These are phyloP conservation scores for Stagonosporopsis rhizophila DNA, from an alignment of 2,329 filamentous ascomycete genomes.

Conservation along the genomic window DNA sequence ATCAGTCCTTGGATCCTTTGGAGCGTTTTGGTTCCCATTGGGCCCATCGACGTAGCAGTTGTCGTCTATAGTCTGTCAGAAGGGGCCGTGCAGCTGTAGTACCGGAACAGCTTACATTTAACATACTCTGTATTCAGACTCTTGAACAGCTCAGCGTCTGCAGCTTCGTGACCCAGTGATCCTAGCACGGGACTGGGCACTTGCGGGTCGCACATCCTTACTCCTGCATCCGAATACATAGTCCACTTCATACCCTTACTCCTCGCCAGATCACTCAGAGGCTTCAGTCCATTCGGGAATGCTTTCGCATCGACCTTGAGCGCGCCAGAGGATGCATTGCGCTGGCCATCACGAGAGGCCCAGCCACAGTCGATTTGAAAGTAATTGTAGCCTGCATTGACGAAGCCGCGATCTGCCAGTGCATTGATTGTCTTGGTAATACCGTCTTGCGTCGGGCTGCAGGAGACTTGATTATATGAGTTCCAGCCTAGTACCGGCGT, in stretches of 20 bases:
- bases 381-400: conserved; percentile 28
- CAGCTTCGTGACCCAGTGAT: conserved; percentile 25
- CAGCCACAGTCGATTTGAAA: conserved; percentile 31
- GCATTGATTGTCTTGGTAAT: conserved; percentile 30
- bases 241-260: conserved; percentile 35
- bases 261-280: conserved; percentile 27
- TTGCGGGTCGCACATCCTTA: conserved; percentile 29
- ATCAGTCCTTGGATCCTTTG: conserved; percentile 26
- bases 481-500: conserved; percentile 32
- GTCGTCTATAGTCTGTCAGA: conserved; percentile 19
- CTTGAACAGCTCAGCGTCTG: conserved; percentile 29
- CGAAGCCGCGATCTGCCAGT: conserved; percentile 26
- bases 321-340: conserved; percentile 26
- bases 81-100: background rate
- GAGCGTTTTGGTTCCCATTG: conserved; percentile 23
- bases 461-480: conserved; percentile 29
- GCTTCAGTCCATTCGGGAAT: conserved; percentile 26
- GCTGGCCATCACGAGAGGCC: conserved; percentile 26
- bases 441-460: conserved; percentile 22
- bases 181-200: conserved; percentile 26
- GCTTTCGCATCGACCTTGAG: conserved; percentile 22
- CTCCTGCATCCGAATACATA: conserved; percentile 32
- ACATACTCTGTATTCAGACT: conserved; percentile 30
- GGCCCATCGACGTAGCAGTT: conserved; percentile 29
- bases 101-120: conserved; percentile 18